These are phyloP conservation scores for Yamadazyma phyllophila DNA, from an alignment of 805 yeast genomes.

Conservation along the genomic window DNA sequence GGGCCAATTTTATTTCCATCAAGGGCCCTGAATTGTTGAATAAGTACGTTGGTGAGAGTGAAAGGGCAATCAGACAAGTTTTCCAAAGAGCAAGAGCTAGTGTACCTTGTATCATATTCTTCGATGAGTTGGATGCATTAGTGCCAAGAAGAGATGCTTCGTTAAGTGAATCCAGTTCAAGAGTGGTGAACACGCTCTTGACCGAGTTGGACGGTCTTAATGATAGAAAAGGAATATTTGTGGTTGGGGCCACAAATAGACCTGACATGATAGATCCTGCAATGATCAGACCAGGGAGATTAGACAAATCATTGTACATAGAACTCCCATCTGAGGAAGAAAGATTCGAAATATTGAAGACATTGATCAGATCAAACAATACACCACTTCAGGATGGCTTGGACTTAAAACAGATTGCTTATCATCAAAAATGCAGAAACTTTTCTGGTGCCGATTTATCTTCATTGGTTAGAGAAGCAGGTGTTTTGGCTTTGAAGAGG, in stretches of 20 bases:
- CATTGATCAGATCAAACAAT: conserved; percentile 66
- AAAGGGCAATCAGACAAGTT: conserved; percentile 89
- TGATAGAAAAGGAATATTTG: conserved; percentile 89
- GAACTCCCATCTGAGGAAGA: conserved; percentile 82
- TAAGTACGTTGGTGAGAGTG: conserved; percentile 95
- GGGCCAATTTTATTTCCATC: conserved; percentile 93
- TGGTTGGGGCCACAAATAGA: conserved; percentile 94
- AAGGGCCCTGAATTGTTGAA: conserved; percentile 94
- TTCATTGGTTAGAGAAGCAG: conserved; percentile 90
- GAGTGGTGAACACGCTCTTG: conserved; percentile 91
- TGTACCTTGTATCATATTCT: conserved; percentile 90
- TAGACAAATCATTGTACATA: conserved; percentile 88
- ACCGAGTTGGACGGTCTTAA: conserved; percentile 95
- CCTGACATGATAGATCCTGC: conserved; percentile 99
- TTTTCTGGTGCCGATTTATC: conserved; percentile 97
- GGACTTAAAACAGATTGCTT: conserved; percentile 59
- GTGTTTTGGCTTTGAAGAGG: conserved; percentile 79
- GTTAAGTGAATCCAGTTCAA: conserved; percentile 81
- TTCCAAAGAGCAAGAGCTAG: conserved; percentile 91
- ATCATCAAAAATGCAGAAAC: conserved; percentile 78
- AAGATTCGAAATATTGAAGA: conserved; percentile 75
- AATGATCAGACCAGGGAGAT: conserved; percentile 94
- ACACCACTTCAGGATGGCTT: conserved; percentile 73
- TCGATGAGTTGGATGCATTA: conserved; percentile 93
- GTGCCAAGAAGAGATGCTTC: conserved; percentile 93